Evolutionary conservation across 208 protist species (phyloP).

Genomic region (Trichomonas vaginalis): DNA sequence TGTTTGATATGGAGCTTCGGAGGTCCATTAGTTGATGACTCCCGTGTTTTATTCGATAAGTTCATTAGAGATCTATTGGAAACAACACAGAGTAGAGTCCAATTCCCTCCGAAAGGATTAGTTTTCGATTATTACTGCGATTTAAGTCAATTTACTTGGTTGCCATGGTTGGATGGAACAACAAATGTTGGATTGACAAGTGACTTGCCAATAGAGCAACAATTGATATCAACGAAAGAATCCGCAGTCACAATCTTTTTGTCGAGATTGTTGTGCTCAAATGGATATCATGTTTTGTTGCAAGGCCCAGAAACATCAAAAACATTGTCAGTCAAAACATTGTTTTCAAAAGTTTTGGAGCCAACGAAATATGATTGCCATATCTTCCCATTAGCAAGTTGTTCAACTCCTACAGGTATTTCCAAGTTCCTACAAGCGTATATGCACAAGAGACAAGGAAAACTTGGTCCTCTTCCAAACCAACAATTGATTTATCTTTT

Average conservation of each 20-base stretch:
- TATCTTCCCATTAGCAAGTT: constrained; percentile 74
- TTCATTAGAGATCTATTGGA: constrained; percentile 50
- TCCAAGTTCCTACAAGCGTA: not conserved
- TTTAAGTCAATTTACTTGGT: constrained; percentile 26
- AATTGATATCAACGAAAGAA: not conserved
- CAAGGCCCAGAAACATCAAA: not conserved
- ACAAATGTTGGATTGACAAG: not conserved
- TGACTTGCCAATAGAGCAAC: not conserved
- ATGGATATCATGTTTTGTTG: not conserved
- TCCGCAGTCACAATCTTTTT: not conserved
- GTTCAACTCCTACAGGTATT: constrained; percentile 43
- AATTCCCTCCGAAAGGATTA: not conserved
- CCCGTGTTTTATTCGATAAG: constrained; percentile 61
- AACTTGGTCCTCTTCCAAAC: constrained; percentile 32
- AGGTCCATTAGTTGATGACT: constrained; percentile 63
- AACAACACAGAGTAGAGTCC: constrained; percentile 60
- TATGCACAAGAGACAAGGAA: not conserved
- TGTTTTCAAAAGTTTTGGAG: not conserved
- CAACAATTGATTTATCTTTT: constrained; percentile 74
- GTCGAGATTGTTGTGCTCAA: not conserved
- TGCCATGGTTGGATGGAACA: not conserved
- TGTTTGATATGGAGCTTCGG: constrained; percentile 80
- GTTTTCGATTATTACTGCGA: constrained; percentile 20
- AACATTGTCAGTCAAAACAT: not conserved
- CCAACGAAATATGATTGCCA: constrained; percentile 45